Base-by-base conservation (phyloP, 1,284 basidiomycete species). In the Cryptococcus neoformans region DNA sequence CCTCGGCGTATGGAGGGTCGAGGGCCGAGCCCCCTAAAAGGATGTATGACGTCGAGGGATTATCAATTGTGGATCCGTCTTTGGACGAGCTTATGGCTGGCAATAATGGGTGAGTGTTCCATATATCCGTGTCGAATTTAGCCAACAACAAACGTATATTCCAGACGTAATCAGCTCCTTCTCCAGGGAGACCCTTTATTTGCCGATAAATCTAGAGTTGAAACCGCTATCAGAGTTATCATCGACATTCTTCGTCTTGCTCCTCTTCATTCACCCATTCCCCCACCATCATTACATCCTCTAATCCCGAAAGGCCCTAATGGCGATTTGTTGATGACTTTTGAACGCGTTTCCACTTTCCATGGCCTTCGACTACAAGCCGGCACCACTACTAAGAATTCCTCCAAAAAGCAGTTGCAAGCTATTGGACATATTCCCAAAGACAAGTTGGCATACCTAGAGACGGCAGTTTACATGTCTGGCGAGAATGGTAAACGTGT, bases 401-500 rank as follows among this genome's bases (percentile, higher is more conserved):
- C 62, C 42, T 71, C 72, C 11, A 76, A 74, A 58, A 76, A 76
- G 59, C 74, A 74, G 61, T 61, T 70, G 2, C 67, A 68, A 37
- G 70, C 70, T 4, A 55, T 42, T 14, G 72, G 72, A 5, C 62
- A 63, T 4, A 69, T 70, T n/a, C 67, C 74, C 2, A 57, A 60
- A 38, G 64, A 74, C 34, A 63, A 70, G 53, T 49, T 73, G 8
- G 65, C 67, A 0, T 76, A 68, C 40, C 66, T 76, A 14, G 73
- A 76, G 58, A 73, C 73, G n/a, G 72, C 73, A 4, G 74, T 76
- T 2, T 75, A 72, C 65, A 74, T 67, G 69, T 67, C 65, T 41
- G 70, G 71, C 9, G 73, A 74, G 34, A 66, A 68, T 44, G 70
- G 69, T 17, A 68, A 65, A 54, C 56, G 76, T 37, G 90, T 92